A percentile compares a stretch with the other conserved stretches of the same genome.
Conservation (phyloP, 1,139 yeast species). For the Debaryomycetaceae sp. region DNA sequence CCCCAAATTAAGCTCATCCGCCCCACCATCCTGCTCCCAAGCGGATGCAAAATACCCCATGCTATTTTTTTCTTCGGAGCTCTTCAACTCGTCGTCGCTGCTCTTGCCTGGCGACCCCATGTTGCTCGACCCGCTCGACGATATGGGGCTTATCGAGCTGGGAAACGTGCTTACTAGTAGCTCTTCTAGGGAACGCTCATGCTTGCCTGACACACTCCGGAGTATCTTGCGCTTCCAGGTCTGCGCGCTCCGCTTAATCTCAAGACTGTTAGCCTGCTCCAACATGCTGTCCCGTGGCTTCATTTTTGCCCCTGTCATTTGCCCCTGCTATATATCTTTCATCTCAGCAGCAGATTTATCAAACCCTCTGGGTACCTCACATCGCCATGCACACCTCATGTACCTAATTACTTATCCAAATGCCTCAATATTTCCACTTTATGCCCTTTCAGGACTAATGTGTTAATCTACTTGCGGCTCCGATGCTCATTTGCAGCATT, state of each 20-base stretch:
- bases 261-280: background rate
- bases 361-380: background rate
- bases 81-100: background rate
- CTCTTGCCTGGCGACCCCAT: background rate
- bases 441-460: background rate
- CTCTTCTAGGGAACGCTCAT: background rate
- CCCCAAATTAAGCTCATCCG: background rate
- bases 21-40: background rate
- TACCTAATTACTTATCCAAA: background rate
- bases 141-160: constrained; percentile 1
- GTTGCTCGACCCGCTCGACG: background rate
- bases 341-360: background rate
- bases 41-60: background rate
- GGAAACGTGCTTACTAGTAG: background rate
- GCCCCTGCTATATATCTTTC: background rate
- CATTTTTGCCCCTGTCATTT: background rate
- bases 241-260: background rate
- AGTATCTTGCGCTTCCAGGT: background rate
- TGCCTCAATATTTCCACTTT: background rate
- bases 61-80: background rate
- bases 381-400: background rate
- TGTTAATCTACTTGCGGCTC: background rate
- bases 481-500: background rate
- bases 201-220: background rate
- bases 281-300: background rate